phyloP scores from a whole-genome alignment of 768 basidiomycete species.

The Mycena sanguinolenta region DNA sequence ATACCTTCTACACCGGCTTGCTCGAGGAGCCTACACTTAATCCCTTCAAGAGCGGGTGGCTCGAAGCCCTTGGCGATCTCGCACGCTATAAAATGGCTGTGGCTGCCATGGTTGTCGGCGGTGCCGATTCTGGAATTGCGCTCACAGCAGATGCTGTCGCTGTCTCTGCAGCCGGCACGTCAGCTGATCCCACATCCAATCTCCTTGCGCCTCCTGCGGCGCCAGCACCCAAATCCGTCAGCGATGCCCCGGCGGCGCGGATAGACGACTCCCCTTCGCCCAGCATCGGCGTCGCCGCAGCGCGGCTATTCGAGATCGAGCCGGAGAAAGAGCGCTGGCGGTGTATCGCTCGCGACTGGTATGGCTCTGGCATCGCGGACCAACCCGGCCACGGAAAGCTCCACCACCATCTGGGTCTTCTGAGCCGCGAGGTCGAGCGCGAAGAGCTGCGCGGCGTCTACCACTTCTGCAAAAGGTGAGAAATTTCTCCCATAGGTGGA shows the following conservation, averaged over 20 bases:
- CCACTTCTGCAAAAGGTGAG: constrained; percentile 95
- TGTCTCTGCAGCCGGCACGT: constrained; percentile 59
- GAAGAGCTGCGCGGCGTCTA: constrained; percentile 91
- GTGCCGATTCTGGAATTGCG: constrained; percentile 53
- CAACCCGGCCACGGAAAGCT: constrained; percentile 95
- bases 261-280: constrained; percentile 78
- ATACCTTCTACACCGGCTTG: constrained; percentile 92
- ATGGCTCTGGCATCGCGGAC: constrained; percentile 85
- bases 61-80: constrained; percentile 96
- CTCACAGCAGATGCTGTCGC: constrained; percentile 75
- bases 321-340: constrained; percentile 95
- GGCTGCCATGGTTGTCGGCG: constrained; percentile 82
- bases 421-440: constrained; percentile 85
- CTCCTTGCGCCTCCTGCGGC: constrained; percentile 34
- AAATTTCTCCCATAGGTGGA: neutral
- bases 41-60: constrained; percentile 86
- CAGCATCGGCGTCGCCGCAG: constrained; percentile 89
- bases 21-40: constrained; percentile 83
- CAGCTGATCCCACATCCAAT: constrained; percentile 36
- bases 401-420: constrained; percentile 92
- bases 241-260: constrained; percentile 63
- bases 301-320: constrained; percentile 85
- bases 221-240: constrained; percentile 56
- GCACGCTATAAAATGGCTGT: constrained; percentile 96
- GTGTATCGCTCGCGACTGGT: constrained; percentile 92